phyloP scores from a whole-genome alignment of 768 basidiomycete genomes.

The Macrolepiota albuminosa region DNA sequence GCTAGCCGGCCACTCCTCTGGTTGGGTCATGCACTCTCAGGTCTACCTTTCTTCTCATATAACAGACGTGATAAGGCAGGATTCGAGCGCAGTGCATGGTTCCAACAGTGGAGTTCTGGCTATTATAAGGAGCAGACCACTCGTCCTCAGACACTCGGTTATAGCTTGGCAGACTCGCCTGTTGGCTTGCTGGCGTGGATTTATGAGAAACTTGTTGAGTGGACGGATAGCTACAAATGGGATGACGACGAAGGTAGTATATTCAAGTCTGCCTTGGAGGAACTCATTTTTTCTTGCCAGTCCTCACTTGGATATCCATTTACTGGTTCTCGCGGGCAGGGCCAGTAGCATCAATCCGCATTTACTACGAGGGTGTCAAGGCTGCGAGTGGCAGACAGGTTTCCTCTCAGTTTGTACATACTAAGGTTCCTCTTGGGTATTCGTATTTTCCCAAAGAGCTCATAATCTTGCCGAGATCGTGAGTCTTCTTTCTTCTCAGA shows the following conservation, averaged over 20 bases:
- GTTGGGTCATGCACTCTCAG: conserved; percentile 22
- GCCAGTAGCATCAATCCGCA: conserved; percentile 51
- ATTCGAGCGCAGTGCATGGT: conserved; percentile 25
- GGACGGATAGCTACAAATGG: conserved; percentile 51
- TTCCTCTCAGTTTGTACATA: background rate
- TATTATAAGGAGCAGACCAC: conserved; percentile 40
- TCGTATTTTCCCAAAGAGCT: conserved; percentile 53
- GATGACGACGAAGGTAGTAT: conserved; percentile 47
- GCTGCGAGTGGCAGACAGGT: conserved; percentile 10
- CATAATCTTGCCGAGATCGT: conserved; percentile 21
- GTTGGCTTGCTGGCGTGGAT: conserved; percentile 50
- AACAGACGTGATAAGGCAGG: conserved; percentile 29
- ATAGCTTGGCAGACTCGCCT: conserved; percentile 52
- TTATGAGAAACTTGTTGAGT: conserved; percentile 45
- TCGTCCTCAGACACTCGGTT: conserved; percentile 50
- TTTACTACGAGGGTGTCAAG: conserved; percentile 47
- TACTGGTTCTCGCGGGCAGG: conserved; percentile 58
- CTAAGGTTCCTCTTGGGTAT: conserved; percentile 39
- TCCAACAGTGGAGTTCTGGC: conserved; percentile 24
- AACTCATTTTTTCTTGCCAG: conserved; percentile 23
- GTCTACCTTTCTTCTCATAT: conserved; percentile 14
- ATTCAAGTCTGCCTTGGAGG: background rate
- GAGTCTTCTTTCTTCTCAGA: background rate
- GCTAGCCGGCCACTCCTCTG: conserved; percentile 20
- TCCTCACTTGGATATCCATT: conserved; percentile 58